A percentile compares a stretch with the other conserved stretches of the same genome.
Evolutionary conservation across 164 flowering plant genomes (phyloP).

Genomic region (Tetracentron sinense): DNA sequence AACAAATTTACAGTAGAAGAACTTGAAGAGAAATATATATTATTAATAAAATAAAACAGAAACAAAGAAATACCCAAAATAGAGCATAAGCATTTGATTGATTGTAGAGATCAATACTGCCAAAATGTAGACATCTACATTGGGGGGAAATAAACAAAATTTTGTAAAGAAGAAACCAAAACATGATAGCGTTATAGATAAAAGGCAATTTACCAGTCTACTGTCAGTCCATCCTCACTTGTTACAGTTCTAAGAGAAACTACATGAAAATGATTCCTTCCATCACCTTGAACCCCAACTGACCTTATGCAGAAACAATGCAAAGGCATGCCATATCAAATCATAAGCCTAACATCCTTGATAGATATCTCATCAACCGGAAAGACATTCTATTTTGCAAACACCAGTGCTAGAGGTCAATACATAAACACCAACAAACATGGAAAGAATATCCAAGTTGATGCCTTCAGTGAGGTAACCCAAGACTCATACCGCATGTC

Average conservation of each 20-base stretch:
- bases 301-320: conserved; percentile 76
- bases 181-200: not conserved
- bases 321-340: conserved; percentile 98
- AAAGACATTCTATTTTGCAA: not conserved
- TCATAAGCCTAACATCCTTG: conserved; percentile 94
- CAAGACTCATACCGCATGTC: conserved; percentile 89
- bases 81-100: too few species aligned
- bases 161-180: too few species aligned
- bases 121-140: too few species aligned
- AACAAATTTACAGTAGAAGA: too few species aligned
- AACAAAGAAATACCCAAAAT: too few species aligned
- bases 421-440: conserved; percentile 37
- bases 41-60: too few species aligned
- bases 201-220: conserved; percentile 66
- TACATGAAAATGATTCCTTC: conserved; percentile 87
- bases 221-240: conserved; percentile 99
- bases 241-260: conserved; percentile 96
- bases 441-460: conserved; percentile 72
- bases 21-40: too few species aligned
- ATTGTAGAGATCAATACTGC: too few species aligned
- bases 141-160: too few species aligned
- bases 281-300: conserved; percentile 98
- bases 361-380: conserved; percentile 95
- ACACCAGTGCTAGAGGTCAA: conserved; percentile 1
- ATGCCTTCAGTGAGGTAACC: conserved; percentile 92